Evolutionary conservation across 352 stramenopile species (phyloP).

Genomic region (Phytopythium litorale): DNA sequence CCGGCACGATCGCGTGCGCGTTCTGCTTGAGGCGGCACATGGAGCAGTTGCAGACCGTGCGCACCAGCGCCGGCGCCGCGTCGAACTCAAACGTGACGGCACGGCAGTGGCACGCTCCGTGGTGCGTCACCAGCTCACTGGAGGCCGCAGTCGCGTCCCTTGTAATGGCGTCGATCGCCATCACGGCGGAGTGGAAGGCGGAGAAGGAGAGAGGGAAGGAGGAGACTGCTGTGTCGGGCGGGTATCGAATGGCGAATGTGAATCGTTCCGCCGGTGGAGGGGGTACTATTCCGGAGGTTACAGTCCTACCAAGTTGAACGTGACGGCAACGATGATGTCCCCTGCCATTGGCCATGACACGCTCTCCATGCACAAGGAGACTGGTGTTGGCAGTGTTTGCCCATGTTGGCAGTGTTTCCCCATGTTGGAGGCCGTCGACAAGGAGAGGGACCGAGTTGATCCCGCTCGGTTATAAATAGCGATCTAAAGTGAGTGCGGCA

Average conservation of each 20-base stretch:
- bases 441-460: no score
- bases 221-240: not conserved
- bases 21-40: conserved; percentile 84
- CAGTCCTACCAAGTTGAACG: not conserved
- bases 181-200: not conserved
- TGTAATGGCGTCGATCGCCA: not conserved
- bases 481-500: no score
- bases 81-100: conserved; percentile 70
- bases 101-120: conserved; percentile 66
- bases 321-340: no score
- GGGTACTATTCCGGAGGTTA: not conserved
- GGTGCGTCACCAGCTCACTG: conserved; percentile 26
- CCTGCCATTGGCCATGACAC: no score
- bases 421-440: no score
- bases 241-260: no score
- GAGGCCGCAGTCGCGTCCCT: not conserved
- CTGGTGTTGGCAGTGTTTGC: no score
- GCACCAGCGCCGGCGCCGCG: conserved; percentile 44
- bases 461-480: no score
- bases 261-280: not conserved
- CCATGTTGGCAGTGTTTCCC: no score
- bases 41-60: conserved; percentile 81
- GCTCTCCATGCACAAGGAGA: no score
- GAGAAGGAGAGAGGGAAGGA: not conserved
- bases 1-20: conserved; percentile 62